Percentiles rank a stretch among this genome's conserved stretches.
These are phyloP conservation scores for Lentinula boryana DNA, from an alignment of 768 basidiomycete species.

Conservation along the genomic window DNA sequence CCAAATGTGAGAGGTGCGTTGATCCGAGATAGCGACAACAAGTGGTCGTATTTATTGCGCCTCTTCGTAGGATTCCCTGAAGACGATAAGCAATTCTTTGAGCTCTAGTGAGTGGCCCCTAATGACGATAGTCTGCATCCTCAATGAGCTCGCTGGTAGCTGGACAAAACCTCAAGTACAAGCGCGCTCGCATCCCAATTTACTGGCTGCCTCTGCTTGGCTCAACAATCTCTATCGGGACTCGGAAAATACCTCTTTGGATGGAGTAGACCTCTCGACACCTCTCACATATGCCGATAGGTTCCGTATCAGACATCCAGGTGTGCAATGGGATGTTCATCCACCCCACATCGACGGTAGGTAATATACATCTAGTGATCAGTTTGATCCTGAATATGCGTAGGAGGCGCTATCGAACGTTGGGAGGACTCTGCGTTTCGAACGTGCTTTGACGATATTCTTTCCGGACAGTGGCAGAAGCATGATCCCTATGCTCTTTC, in stretches of 20 bases:
- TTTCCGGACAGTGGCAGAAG: conserved; percentile 42
- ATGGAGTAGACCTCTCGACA: conserved; percentile 42
- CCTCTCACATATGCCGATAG: conserved; percentile 58
- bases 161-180: conserved; percentile 39
- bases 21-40: not conserved
- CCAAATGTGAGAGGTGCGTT: conserved; percentile 46
- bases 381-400: not conserved
- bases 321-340: conserved; percentile 38
- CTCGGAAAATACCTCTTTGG: conserved; percentile 20
- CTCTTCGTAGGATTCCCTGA: conserved; percentile 34
- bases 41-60: not conserved
- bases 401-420: conserved; percentile 59
- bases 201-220: conserved; percentile 40
- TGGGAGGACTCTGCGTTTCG: conserved; percentile 49
- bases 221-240: conserved; percentile 39
- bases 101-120: conserved; percentile 47
- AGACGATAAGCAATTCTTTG: conserved; percentile 66
- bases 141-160: conserved; percentile 4
- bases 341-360: conserved; percentile 17
- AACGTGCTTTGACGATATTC: conserved; percentile 43
- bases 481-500: conserved; percentile 54
- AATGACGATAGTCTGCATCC: not conserved
- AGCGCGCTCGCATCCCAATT: conserved; percentile 50
- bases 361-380: conserved; percentile 10
- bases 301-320: conserved; percentile 58